Conservation (phyloP, 108 stramenopile species). For the Discostella stelligeroides region DNA sequence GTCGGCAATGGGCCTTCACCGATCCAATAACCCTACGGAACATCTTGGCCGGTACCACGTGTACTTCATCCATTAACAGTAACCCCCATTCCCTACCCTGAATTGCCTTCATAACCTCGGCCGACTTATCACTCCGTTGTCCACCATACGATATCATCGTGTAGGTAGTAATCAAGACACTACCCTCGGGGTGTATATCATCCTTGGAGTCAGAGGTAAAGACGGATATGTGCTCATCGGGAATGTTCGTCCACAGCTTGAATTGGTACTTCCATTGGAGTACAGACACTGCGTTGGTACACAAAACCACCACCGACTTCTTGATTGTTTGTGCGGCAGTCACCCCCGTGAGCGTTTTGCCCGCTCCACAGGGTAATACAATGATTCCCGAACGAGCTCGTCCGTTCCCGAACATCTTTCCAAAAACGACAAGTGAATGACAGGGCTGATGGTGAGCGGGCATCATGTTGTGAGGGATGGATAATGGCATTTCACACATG, state of each 20-base stretch:
- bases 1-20: conserved; percentile 96
- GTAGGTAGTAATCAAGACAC: conserved; percentile 97
- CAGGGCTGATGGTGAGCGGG: background rate
- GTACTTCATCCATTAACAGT: conserved; percentile 98
- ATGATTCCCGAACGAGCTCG: conserved; percentile 98
- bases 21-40: conserved; percentile 91
- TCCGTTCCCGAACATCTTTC: conserved; percentile 98
- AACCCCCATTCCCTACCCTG: conserved; percentile 97
- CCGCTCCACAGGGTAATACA: conserved; percentile 99
- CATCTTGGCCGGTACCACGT: conserved; percentile 95
- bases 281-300: conserved; percentile 96
- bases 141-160: conserved; percentile 95
- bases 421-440: background rate
- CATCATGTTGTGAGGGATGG: too few species aligned
- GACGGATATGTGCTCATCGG: conserved; percentile 85
- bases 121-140: conserved; percentile 84
- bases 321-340: conserved; percentile 98
- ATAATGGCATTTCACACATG: too few species aligned
- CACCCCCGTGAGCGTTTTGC: conserved; percentile 97
- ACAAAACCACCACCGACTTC: conserved; percentile 91
- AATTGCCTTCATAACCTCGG: conserved; percentile 91
- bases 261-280: conserved; percentile 98
- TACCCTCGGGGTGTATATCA: conserved; percentile 83
- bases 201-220: conserved; percentile 97
- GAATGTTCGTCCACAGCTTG: conserved; percentile 88